Percentiles rank a stretch among this genome's conserved stretches.
Conservation (phyloP, 208 protist species). For the Trypanosoma melophagium region DNA sequence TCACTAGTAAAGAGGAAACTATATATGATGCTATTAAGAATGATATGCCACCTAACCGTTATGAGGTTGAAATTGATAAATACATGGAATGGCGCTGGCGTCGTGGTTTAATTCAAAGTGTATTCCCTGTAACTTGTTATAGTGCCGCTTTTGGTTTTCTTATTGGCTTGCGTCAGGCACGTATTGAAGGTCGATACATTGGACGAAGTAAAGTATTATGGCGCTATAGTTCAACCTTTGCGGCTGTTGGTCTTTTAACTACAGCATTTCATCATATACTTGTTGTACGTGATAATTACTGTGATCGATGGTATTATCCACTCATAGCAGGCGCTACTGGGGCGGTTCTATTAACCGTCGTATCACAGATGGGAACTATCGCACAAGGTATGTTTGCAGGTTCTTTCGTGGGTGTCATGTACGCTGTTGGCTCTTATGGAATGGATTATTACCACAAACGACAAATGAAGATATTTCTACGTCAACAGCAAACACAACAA, state of each 20-base stretch:
- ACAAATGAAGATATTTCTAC: conserved; percentile 63
- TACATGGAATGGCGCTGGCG: conserved; percentile 87
- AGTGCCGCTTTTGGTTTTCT: conserved; percentile 55
- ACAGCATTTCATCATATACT: conserved; percentile 77
- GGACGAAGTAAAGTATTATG: conserved; percentile 75
- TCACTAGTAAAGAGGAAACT: conserved; percentile 34
- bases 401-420: conserved; percentile 65
- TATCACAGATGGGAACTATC: conserved; percentile 65
- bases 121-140: conserved; percentile 78
- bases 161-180: conserved; percentile 73
- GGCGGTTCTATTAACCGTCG: conserved; percentile 50
- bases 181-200: conserved; percentile 75
- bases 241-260: conserved; percentile 64
- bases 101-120: conserved; percentile 69
- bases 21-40: conserved; percentile 76
- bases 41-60: conserved; percentile 61
- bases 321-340: conserved; percentile 57
- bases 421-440: conserved; percentile 67
- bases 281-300: conserved; percentile 76
- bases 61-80: conserved; percentile 59
- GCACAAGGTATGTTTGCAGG: conserved; percentile 75
- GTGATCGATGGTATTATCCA: conserved; percentile 77
- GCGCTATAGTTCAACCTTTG: conserved; percentile 82
- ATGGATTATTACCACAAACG: conserved; percentile 78
- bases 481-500: conserved; percentile 74